Percentiles rank a stretch among this genome's conserved stretches.
These are phyloP conservation scores for Millerozyma miso DNA, from an alignment of 805 yeast genomes.

Conservation along the genomic window DNA sequence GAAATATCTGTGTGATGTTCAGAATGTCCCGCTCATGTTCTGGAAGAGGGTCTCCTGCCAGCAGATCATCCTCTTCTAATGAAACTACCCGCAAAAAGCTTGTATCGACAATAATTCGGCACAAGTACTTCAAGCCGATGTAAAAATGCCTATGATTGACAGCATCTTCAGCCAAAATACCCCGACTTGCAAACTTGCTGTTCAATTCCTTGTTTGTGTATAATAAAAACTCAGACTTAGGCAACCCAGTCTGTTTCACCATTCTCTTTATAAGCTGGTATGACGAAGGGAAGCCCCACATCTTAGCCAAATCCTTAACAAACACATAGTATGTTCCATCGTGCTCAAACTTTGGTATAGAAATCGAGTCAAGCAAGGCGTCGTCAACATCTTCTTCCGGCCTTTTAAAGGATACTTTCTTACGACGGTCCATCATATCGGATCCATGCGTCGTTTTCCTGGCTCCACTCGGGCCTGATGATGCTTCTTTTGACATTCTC, in stretches of 20 bases:
- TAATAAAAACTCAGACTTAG: slow-evolving; percentile 14
- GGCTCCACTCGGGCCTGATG: no score
- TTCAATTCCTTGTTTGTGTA: slow-evolving; percentile 19
- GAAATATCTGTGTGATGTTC: slow-evolving; percentile 29
- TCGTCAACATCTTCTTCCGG: slow-evolving; percentile 3
- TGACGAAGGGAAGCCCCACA: slow-evolving; percentile 41
- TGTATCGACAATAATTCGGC: slow-evolving; percentile 18
- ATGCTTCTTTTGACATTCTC: background rate
- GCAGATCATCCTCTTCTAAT: slow-evolving; percentile 5
- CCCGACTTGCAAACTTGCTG: slow-evolving; percentile 13
- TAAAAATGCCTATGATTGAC: slow-evolving; percentile 20
- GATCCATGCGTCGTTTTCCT: no score
- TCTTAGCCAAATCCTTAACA: slow-evolving; percentile 25
- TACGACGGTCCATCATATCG: no score
- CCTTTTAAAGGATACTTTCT: slow-evolving; percentile 3
- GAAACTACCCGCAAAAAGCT: slow-evolving; percentile 11
- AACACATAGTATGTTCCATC: slow-evolving; percentile 19
- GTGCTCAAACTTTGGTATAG: slow-evolving; percentile 14
- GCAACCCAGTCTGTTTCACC: slow-evolving; percentile 17
- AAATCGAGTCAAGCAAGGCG: background rate
- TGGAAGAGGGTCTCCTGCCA: slow-evolving; percentile 6
- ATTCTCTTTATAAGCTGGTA: slow-evolving; percentile 34
- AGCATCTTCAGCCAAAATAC: slow-evolving; percentile 17
- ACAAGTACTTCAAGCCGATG: slow-evolving; percentile 18
- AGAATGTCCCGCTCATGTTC: background rate